Conservation (phyloP, 2,329 filamentous ascomycete genomes). For the Trichoderma oligosporum region DNA sequence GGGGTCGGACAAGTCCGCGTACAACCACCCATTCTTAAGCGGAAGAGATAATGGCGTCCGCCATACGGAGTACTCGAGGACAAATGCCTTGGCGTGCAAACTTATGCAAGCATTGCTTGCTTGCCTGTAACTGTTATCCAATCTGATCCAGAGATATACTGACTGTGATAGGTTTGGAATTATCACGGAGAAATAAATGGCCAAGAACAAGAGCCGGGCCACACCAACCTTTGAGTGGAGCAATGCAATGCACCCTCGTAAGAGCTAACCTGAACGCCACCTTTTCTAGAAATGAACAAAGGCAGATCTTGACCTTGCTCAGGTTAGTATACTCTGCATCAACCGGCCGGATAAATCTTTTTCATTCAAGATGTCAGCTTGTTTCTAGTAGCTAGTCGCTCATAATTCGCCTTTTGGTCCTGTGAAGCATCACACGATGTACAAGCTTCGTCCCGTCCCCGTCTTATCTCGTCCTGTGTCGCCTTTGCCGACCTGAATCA, state of each 20-base stretch:
- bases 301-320: slow-evolving; percentile 6
- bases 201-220: slow-evolving; percentile 11
- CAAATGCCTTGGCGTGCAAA: neutral
- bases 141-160: too few species aligned
- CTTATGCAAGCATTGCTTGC: neutral
- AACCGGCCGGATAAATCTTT: neutral
- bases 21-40: neutral
- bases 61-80: neutral
- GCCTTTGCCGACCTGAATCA: neutral
- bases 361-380: neutral
- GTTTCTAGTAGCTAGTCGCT: too few species aligned
- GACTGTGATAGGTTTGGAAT: too few species aligned
- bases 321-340: neutral
- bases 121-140: neutral
- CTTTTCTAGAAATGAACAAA: neutral
- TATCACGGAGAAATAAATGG: neutral
- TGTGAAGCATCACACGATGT: neutral
- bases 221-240: neutral
- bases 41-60: neutral
- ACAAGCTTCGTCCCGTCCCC: neutral
- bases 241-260: slow-evolving; percentile 8
- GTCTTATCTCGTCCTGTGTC: neutral
- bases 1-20: slow-evolving; percentile 13
- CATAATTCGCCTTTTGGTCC: neutral
- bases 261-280: neutral